These are phyloP conservation scores for Cercospora janseana DNA, from an alignment of 2,329 filamentous ascomycete species.

Conservation along the genomic window DNA sequence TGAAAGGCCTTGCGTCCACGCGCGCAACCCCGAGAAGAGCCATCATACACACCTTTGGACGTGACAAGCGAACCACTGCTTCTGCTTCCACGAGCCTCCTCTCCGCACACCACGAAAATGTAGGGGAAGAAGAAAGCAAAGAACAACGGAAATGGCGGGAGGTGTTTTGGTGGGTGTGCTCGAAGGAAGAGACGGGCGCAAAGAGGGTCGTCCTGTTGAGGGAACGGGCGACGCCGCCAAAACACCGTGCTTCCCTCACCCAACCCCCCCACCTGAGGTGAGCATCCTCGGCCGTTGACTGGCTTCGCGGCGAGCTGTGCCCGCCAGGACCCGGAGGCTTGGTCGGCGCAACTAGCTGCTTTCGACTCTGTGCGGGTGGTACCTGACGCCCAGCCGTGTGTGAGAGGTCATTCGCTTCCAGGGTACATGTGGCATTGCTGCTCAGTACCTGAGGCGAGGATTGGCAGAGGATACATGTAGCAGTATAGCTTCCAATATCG, in stretches of 20 bases:
- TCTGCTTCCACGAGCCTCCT: conserved; percentile 13
- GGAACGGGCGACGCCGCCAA: too few relatives aligned
- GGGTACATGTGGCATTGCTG: too few relatives aligned
- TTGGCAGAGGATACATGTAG: too few relatives aligned
- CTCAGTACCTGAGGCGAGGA: too few relatives aligned
- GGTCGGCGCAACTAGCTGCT: conserved; percentile 7
- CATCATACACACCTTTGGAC: neutral
- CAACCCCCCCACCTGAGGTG: conserved; percentile 9
- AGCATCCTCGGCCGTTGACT: conserved; percentile 8
- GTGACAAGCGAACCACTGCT: neutral
- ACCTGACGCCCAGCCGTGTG: conserved; percentile 3
- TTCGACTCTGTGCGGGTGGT: conserved; percentile 4
- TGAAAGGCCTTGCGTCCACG: neutral
- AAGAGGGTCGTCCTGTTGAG: too few relatives aligned
- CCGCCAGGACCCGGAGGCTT: neutral
- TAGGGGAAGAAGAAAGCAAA: conserved; percentile 13
- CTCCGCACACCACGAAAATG: conserved; percentile 15
- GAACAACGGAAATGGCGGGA: neutral
- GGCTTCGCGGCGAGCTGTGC: neutral
- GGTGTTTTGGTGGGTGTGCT: conserved; percentile 2
- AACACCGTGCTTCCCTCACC: conserved; percentile 5
- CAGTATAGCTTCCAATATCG: too few relatives aligned
- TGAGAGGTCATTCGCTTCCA: neutral
- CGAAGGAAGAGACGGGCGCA: neutral
- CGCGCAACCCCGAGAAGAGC: too few relatives aligned